A percentile compares a stretch with the other conserved stretches of the same genome.
Evolutionary conservation across 2,329 filamentous ascomycete species (phyloP).

Genomic region (Arthrocladium fulminans): DNA sequence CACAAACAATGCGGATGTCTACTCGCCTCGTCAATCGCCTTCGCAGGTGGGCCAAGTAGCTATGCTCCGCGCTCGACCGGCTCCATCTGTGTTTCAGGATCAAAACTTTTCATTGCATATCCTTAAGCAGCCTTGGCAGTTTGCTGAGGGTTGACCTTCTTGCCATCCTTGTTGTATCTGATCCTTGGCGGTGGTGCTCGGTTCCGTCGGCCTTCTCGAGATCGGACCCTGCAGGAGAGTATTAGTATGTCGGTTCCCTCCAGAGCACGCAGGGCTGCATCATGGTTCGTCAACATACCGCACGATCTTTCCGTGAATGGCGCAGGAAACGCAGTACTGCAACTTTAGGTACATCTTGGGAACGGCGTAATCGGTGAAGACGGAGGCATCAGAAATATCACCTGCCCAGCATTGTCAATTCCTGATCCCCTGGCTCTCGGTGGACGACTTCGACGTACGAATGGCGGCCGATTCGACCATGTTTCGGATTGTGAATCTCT

Average conservation of each 20-base stretch:
- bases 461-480: slow-evolving; percentile 99
- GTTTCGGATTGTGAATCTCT: slow-evolving; percentile 99
- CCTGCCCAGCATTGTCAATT: slow-evolving; percentile 45
- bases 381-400: slow-evolving; percentile 99
- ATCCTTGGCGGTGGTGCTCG: slow-evolving; percentile 94
- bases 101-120: not conserved
- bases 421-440: slow-evolving; percentile 8
- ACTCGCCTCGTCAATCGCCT: too few relatives aligned
- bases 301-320: slow-evolving; percentile 99
- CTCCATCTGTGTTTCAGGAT: too few relatives aligned
- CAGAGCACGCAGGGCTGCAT: not conserved
- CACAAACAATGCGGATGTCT: too few relatives aligned
- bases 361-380: slow-evolving; percentile 98
- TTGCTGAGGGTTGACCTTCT: slow-evolving; percentile 93
- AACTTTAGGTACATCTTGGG: slow-evolving; percentile 99
- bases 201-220: slow-evolving; percentile 94
- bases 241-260: slow-evolving; percentile 6
- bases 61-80: too few relatives aligned
- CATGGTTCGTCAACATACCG: slow-evolving; percentile 58
- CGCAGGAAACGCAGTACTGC: slow-evolving; percentile 99
- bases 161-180: slow-evolving; percentile 99
- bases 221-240: slow-evolving; percentile 69
- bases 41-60: too few relatives aligned
- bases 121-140: slow-evolving; percentile 53
- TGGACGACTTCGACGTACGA: slow-evolving; percentile 57